Percentiles rank a stretch among this genome's conserved stretches.
phyloP scores from a whole-genome alignment of 75 land plant genomes.

The Isoetes taiwanensis region DNA sequence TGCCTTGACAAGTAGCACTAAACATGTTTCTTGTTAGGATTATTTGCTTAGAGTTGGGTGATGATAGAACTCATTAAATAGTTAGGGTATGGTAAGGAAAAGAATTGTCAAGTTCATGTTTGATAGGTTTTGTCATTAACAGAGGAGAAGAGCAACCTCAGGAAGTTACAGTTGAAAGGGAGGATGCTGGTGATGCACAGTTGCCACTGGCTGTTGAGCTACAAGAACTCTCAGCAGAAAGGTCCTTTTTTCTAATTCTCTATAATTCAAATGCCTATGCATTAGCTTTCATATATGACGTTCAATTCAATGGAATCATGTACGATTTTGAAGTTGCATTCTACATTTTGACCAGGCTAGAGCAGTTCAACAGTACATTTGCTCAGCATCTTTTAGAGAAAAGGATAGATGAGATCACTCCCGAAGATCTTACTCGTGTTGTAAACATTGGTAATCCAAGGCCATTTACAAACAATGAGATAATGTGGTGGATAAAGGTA shows the following conservation, averaged over 20 bases:
- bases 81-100: too few species aligned
- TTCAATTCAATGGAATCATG: background rate
- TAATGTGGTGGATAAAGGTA: slow-evolving; percentile 56
- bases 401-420: slow-evolving; percentile 43
- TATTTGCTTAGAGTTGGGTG: too few species aligned
- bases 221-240: slow-evolving; percentile 1
- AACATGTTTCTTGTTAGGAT: too few species aligned
- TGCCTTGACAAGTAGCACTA: too few species aligned
- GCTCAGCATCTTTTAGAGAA: slow-evolving; percentile 64
- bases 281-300: background rate
- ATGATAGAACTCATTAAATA: too few species aligned
- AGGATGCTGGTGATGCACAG: slow-evolving; percentile 9
- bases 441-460: slow-evolving; percentile 43
- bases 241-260: background rate
- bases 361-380: slow-evolving; percentile 50
- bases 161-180: too few species aligned
- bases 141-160: too few species aligned
- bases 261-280: too few species aligned
- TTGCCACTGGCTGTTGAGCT: background rate
- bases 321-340: background rate
- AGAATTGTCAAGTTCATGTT: too few species aligned
- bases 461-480: slow-evolving; percentile 46
- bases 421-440: slow-evolving; percentile 37
- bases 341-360: slow-evolving; percentile 35
- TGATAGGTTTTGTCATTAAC: too few species aligned